These are phyloP conservation scores for Sporobolomyces phaffii DNA, from an alignment of 768 basidiomycete species.

Conservation along the genomic window DNA sequence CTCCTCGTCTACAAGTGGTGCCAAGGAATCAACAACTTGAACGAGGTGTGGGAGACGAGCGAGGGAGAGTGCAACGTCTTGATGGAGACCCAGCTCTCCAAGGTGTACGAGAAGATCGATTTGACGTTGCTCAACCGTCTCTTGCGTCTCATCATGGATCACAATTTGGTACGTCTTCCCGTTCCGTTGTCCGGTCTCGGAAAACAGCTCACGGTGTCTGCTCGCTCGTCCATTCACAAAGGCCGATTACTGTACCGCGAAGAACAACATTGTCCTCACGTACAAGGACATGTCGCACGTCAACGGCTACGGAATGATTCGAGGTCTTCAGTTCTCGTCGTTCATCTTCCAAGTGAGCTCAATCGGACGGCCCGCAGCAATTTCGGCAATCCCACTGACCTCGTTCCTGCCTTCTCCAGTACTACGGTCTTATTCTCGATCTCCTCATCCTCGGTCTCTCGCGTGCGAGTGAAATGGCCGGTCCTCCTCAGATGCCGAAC, in stretches of 20 bases:
- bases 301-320: slow-evolving; percentile 92
- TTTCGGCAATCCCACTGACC: background rate
- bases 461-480: slow-evolving; percentile 97
- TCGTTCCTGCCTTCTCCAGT: slow-evolving; percentile 1
- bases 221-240: background rate
- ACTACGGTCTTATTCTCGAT: slow-evolving; percentile 82
- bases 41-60: slow-evolving; percentile 95
- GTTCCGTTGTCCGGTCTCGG: background rate
- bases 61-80: slow-evolving; percentile 97
- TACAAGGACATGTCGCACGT: slow-evolving; percentile 99
- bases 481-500: slow-evolving; percentile 93
- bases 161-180: slow-evolving; percentile 59
- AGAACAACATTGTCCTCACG: slow-evolving; percentile 93
- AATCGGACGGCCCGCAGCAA: too few relatives aligned
- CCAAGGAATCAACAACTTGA: slow-evolving; percentile 97
- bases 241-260: slow-evolving; percentile 97
- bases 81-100: slow-evolving; percentile 97
- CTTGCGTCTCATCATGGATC: slow-evolving; percentile 90
- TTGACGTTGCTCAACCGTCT: slow-evolving; percentile 90
- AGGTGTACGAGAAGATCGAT: slow-evolving; percentile 99
- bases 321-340: slow-evolving; percentile 94
- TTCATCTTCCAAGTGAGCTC: slow-evolving; percentile 79
- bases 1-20: slow-evolving; percentile 99
- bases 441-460: slow-evolving; percentile 93
- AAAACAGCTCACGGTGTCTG: background rate